Evolutionary conservation across 83 land plant species (phyloP), one percentile per base, ranked within the genome.

Genomic region (Thuja plicata): DNA sequence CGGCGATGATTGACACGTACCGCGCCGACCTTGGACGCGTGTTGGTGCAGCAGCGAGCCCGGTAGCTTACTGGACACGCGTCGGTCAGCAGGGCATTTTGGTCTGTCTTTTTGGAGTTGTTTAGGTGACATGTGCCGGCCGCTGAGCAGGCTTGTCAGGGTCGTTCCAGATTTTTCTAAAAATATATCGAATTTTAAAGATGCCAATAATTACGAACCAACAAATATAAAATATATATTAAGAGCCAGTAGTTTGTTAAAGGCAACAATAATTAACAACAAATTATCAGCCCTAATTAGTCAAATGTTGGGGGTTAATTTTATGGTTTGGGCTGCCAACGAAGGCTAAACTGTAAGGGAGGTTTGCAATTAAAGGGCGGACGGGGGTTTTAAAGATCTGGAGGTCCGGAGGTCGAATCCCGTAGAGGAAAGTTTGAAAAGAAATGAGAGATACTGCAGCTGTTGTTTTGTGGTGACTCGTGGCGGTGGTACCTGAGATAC

Each of bases 131-230:
- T 54, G 66, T 85, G 86, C 86, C 86, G 86, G 66, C 62, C 66
- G 86, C 66, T 85, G 86, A 85, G 86, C 86, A 85, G 41, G 62
- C 32, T 60, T 54, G 86, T 54, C 86, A 85, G 62, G 86, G 54
- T 85, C 37, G 86, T 85, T 85, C 86, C 86, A 85, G 86, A 52
- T 7, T 54, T 85, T 85, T 85, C 86, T 85, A 85, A 85, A 85
- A 52, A 85, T 85, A 85, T 52, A 85, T n/a, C 86, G 62, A 85
- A 85, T 85, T 54, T 52, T 34, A 54, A 30, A 85, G 66, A 85
- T 85, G 86, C 86, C 86, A 52, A 85, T 85, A 85, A 85, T 85
- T 52, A 85, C 86, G 86, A 57, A 41, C 27, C 38, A 52, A 52
- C 86, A 35, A 85, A 32, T 38, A 15, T 79, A 79, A 79, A 79